Evolutionary conservation across 768 basidiomycete genomes (phyloP), one percentile per base, ranked within the genome.

Genomic region (Tubosaeta brunneosetosa): DNA sequence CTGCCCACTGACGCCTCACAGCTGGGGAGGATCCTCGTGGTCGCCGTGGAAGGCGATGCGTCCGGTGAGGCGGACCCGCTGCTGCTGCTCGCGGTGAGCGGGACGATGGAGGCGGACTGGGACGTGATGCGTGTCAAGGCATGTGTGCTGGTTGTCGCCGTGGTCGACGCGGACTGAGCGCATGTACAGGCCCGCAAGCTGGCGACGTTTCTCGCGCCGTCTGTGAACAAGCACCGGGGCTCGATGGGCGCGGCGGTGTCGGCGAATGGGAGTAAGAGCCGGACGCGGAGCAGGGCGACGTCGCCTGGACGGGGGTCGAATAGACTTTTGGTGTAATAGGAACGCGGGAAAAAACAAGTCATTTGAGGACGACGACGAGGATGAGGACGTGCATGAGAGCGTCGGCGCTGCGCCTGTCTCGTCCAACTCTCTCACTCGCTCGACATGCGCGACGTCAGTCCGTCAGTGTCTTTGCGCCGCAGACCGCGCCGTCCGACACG

Each of bases 11-110:
- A 33, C 31, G 44, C 43, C 22, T 27, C 44, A 52, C 38, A 91
- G 88, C 73, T 88, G 17, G 89, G 89, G 12, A 79, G 82, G 38
- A 80, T 90, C 33, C 70, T 86, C 19, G 86, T 90, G 13, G 64
- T 87, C 7, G 82, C 86, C 4, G 75, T 90, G 16, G 76, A 82
- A 33, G 77, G 81, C 17, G 53, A 25, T 31, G 56, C 33, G 16
- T 51, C 53, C 25, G 57, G 45, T 9, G 27, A 55, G 27, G 50
- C 60, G 5, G 67, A 75, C 9, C 88, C 88, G 10, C 57, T 87
- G 49, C 75, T 90, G 79, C 70, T 91, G 43, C 74, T 91, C 41
- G 86, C 83, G 3, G 69, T 91, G 55, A 88, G 86, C 55, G 76
- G 84, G 32, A 78, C 80, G 19, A 67, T 78, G 37, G 70, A 66